Evolutionary conservation across 2,329 filamentous ascomycete species (phyloP).

Genomic region (Curvularia sp.): DNA sequence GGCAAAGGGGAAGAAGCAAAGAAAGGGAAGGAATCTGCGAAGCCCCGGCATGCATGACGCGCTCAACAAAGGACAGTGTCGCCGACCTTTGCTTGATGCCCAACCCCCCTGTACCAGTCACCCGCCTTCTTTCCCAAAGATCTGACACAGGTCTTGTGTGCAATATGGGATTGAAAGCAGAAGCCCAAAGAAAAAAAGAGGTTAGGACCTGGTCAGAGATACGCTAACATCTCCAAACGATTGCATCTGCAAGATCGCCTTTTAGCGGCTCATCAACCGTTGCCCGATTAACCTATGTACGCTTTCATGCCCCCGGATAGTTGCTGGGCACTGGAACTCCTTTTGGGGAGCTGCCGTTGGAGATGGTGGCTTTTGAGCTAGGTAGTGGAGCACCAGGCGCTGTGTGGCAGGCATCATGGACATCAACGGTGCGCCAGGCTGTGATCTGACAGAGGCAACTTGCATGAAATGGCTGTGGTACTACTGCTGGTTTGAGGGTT

Average conservation of each 20-base stretch:
- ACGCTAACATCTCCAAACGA: constrained; percentile 32
- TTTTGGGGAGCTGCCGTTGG: constrained; percentile 25
- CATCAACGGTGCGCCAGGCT: constrained; percentile 32
- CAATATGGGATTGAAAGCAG: not conserved
- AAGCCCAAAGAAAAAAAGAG: not conserved
- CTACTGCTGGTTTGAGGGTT: constrained; percentile 35
- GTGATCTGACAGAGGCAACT: constrained; percentile 48
- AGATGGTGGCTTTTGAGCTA: constrained; percentile 20
- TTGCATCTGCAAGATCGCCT: constrained; percentile 35
- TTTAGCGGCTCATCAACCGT: constrained; percentile 37
- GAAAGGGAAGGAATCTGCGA: constrained; percentile 19
- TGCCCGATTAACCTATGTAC: constrained; percentile 29
- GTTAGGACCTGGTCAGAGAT: not conserved
- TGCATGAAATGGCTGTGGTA: constrained; percentile 27
- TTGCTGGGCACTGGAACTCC: constrained; percentile 12
- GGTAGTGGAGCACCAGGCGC: constrained; percentile 29
- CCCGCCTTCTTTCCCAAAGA: not conserved
- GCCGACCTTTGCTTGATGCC: constrained; percentile 1
- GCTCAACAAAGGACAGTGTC: constrained; percentile 14
- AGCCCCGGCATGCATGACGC: constrained; percentile 9
- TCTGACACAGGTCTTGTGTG: not conserved
- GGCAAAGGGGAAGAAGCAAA: constrained; percentile 10
- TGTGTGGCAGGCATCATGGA: constrained; percentile 30
- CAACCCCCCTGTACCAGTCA: not conserved
- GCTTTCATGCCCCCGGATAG: constrained; percentile 5